A percentile compares a stretch with the other conserved stretches of the same genome.
Conservation (phyloP, 1,284 basidiomycete genomes). For the Meira miltonrushii region DNA sequence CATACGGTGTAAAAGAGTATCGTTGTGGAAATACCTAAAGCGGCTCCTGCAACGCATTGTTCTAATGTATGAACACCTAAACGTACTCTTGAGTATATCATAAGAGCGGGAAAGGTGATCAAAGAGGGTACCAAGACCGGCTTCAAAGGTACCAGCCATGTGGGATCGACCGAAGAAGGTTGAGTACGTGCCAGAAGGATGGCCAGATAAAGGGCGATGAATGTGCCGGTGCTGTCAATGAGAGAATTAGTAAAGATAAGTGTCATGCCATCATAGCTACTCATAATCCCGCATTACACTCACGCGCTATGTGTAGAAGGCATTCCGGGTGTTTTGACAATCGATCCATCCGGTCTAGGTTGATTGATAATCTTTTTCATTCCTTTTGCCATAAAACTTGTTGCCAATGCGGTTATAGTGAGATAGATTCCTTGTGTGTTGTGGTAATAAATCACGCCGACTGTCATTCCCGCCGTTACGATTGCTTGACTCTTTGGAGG, state of each 20-base stretch:
- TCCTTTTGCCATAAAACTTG: conserved; percentile 15
- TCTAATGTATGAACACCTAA: conserved; percentile 17
- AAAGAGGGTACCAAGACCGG: conserved; percentile 4
- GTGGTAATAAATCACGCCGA: conserved; percentile 12
- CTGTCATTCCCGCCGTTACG: conserved; percentile 13
- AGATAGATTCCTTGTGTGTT: conserved; percentile 10
- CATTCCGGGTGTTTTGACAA: conserved; percentile 18
- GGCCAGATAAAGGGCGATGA: conserved; percentile 15
- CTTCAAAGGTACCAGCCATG: background rate
- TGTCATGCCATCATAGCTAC: background rate
- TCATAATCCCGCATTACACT: background rate
- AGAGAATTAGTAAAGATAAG: background rate
- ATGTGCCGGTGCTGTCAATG: conserved; percentile 11
- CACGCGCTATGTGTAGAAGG: conserved; percentile 19
- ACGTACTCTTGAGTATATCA: conserved; percentile 19
- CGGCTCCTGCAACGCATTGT: conserved; percentile 13
- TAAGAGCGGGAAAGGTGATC: conserved; percentile 5
- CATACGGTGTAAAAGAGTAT: background rate
- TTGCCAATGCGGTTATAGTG: conserved; percentile 5
- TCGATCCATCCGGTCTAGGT: conserved; percentile 15
- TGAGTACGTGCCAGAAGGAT: conserved; percentile 6
- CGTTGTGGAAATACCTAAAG: conserved; percentile 6
- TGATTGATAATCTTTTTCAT: conserved; percentile 20
- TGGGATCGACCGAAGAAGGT: background rate
- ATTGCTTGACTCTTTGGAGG: conserved; percentile 12